phyloP scores from a whole-genome alignment of 1,284 basidiomycete genomes.

The Cryptococcus sp. region DNA sequence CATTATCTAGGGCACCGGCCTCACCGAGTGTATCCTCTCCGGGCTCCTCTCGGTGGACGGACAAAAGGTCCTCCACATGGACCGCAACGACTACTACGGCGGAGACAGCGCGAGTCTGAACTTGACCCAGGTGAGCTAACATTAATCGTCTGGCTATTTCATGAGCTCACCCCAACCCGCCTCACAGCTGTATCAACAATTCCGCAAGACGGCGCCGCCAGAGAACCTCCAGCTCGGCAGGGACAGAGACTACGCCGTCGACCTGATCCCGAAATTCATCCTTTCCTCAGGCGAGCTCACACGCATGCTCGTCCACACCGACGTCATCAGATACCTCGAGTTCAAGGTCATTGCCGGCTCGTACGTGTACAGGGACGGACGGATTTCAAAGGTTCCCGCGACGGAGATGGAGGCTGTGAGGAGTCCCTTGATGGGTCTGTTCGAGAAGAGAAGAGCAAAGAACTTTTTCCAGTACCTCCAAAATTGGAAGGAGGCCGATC shows the following conservation, averaged over 20 bases:
- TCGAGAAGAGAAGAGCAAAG: conserved; percentile 97
- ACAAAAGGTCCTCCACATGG: conserved; percentile 99
- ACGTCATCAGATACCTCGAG: conserved; percentile 97
- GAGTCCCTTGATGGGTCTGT: conserved; percentile 94
- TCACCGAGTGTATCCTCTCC: conserved; percentile 98
- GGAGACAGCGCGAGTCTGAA: conserved; percentile 97
- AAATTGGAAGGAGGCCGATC: conserved; percentile 91
- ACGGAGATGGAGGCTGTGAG: conserved; percentile 97
- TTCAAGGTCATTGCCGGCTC: conserved; percentile 99
- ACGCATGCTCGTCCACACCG: conserved; percentile 97
- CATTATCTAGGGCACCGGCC: conserved; percentile 70
- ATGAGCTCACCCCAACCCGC: not conserved
- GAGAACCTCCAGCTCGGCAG: conserved; percentile 71
- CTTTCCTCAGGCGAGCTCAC: conserved; percentile 98
- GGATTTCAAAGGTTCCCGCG: conserved; percentile 95
- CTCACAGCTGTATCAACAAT: conserved; percentile 89
- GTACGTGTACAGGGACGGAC: conserved; percentile 95
- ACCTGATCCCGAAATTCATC: conserved; percentile 94
- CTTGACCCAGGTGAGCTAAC: conserved; percentile 76
- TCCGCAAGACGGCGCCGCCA: conserved; percentile 65
- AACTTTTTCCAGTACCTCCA: conserved; percentile 99
- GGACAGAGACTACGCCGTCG: conserved; percentile 93
- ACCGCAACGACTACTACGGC: conserved; percentile 98
- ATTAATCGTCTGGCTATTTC: not conserved
- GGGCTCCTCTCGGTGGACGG: conserved; percentile 96